A percentile compares a stretch with the other conserved stretches of the same genome.
These are phyloP conservation scores for Pezicula rhizophila DNA, from an alignment of 2,329 filamentous ascomycete species.

Conservation along the genomic window DNA sequence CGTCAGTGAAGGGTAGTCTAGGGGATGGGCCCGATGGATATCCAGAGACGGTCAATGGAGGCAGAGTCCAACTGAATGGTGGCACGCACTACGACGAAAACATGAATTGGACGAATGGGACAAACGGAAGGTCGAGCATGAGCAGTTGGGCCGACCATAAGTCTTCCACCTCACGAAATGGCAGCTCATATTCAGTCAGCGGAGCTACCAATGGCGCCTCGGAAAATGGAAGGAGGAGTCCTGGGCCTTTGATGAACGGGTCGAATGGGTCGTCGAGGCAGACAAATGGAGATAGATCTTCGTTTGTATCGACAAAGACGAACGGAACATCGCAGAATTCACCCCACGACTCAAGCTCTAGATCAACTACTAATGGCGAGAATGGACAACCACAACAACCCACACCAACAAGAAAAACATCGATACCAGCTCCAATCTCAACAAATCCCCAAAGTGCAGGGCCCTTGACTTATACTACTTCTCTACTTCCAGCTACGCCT, in stretches of 20 bases:
- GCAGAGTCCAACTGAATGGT: conserved; percentile 20
- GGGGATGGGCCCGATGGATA: conserved; percentile 26
- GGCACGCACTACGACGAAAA: conserved; percentile 36
- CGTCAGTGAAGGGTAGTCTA: conserved; percentile 27
- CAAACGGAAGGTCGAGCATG: conserved; percentile 47
- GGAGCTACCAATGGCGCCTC: conserved; percentile 17
- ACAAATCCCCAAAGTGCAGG: conserved; percentile 26
- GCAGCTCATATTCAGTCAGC: conserved; percentile 24
- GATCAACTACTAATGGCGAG: conserved; percentile 18
- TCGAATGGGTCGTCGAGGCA: conserved; percentile 16
- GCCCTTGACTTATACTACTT: conserved; percentile 24
- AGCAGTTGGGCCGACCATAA: conserved; percentile 30
- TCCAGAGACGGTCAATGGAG: conserved; percentile 19
- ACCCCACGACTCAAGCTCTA: conserved; percentile 8
- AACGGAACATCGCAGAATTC: conserved; percentile 19
- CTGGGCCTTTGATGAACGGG: conserved; percentile 18
- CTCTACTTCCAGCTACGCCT: conserved; percentile 20
- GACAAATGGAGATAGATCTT: conserved; percentile 22
- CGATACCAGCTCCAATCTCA: conserved; percentile 18
- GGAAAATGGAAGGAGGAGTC: conserved; percentile 26
- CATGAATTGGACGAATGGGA: conserved; percentile 45
- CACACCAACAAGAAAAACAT: conserved; percentile 7
- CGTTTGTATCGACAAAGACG: conserved; percentile 23
- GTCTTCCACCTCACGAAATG: conserved; percentile 19
- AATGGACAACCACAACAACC: conserved; percentile 5